Conservation (phyloP, 345 rosid genomes). For the Abelmoschus esculentus region DNA sequence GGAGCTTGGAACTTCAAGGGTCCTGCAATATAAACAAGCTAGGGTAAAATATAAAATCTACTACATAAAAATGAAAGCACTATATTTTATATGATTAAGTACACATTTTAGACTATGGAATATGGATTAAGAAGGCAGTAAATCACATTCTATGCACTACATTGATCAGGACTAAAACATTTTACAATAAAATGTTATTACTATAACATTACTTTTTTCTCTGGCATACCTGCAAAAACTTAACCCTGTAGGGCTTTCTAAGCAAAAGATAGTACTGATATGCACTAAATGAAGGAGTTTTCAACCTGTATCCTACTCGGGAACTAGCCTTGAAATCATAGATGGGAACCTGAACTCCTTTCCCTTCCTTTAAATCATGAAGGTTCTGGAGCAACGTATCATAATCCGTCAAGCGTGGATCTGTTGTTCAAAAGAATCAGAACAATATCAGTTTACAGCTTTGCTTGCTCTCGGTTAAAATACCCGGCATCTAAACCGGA, state of each 20-base stretch:
- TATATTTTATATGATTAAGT: neutral
- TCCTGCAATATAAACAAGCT: slow-evolving; percentile 40
- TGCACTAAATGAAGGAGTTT: slow-evolving; percentile 9
- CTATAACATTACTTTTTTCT: neutral
- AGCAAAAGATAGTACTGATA: slow-evolving; percentile 11
- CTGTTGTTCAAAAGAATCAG: slow-evolving; percentile 31
- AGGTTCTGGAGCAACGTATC: slow-evolving; percentile 81
- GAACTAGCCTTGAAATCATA: slow-evolving; percentile 96
- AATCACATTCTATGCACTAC: neutral
- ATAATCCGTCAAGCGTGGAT: slow-evolving; percentile 94
- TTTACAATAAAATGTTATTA: neutral
- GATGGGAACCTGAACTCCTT: slow-evolving; percentile 71
- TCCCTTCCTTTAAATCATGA: slow-evolving; percentile 72
- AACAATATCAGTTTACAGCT: neutral
- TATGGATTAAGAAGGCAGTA: neutral
- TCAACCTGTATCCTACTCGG: slow-evolving; percentile 85
- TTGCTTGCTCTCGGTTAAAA: neutral
- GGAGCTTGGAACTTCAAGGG: slow-evolving; percentile 83
- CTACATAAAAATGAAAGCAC: neutral
- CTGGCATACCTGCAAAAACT: slow-evolving; percentile 2
- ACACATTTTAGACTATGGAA: neutral
- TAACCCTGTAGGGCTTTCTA: slow-evolving; percentile 11
- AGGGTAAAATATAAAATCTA: slow-evolving; percentile 10
- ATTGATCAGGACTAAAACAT: neutral
- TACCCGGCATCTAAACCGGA: neutral